These are phyloP conservation scores for Malassezia vespertilionis DNA, from an alignment of 1,284 basidiomycete genomes.

Conservation along the genomic window DNA sequence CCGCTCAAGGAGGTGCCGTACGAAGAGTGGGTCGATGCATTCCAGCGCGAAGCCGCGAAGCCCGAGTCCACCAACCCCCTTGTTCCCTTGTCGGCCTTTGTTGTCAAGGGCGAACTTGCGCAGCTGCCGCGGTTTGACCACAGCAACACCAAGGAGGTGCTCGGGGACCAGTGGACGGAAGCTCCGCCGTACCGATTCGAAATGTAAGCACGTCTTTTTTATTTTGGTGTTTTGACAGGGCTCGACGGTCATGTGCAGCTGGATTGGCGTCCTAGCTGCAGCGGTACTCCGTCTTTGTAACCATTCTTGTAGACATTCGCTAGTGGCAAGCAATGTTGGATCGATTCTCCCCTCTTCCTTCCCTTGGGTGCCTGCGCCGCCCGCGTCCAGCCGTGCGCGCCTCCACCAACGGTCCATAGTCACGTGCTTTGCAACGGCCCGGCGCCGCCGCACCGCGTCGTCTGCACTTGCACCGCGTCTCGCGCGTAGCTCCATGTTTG, in stretches of 20 bases:
- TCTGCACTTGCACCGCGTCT: too few relatives aligned
- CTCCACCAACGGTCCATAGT: not conserved
- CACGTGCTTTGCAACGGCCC: too few relatives aligned
- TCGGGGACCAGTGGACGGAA: slow-evolving; percentile 9
- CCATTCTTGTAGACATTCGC: slow-evolving; percentile 1
- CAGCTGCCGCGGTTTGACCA: slow-evolving; percentile 17
- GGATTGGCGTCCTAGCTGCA: slow-evolving; percentile 3
- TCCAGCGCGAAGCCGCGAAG: slow-evolving; percentile 13
- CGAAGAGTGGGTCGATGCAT: slow-evolving; percentile 14
- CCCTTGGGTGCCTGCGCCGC: not conserved
- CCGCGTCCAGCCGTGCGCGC: not conserved
- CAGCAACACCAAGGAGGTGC: slow-evolving; percentile 5
- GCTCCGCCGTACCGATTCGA: slow-evolving; percentile 13
- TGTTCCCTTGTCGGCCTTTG: slow-evolving; percentile 11
- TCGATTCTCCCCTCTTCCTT: not conserved
- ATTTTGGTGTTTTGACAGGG: not conserved
- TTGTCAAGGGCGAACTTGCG: slow-evolving; percentile 15
- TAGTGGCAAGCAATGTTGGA: slow-evolving; percentile 5
- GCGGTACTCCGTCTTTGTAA: not conserved
- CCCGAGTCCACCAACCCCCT: slow-evolving; percentile 15
- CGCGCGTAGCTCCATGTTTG: slow-evolving; percentile 32
- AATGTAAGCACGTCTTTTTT: not conserved
- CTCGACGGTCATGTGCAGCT: too few relatives aligned
- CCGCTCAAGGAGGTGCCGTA: slow-evolving; percentile 6
- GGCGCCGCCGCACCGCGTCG: too few relatives aligned